Evolutionary conservation across 2,329 filamentous ascomycete genomes (phyloP).

Genomic region (Gyromitra esculenta): DNA sequence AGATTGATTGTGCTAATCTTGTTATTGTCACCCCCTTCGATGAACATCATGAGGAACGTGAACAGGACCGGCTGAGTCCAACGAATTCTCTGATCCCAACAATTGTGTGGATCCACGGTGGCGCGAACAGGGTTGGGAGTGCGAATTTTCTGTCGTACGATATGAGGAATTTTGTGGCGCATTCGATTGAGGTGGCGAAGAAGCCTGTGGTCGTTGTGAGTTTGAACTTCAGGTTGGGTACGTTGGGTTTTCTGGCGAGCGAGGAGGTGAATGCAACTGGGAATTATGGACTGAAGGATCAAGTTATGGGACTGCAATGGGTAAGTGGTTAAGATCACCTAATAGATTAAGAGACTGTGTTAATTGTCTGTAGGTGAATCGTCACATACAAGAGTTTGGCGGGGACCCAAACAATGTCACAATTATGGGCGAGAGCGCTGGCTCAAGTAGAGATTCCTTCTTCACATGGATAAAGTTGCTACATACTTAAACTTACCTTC

Average conservation of each 20-base stretch:
- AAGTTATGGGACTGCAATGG: slow-evolving; percentile 33
- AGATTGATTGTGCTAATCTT: slow-evolving; percentile 40
- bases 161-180: slow-evolving; percentile 33
- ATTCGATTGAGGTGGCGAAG: slow-evolving; percentile 6
- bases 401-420: slow-evolving; percentile 43
- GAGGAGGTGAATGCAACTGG: slow-evolving; percentile 20
- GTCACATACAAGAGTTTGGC: slow-evolving; percentile 39
- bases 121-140: slow-evolving; percentile 30
- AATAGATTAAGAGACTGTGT: not conserved
- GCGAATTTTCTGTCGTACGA: slow-evolving; percentile 40
- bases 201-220: slow-evolving; percentile 28
- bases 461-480: not conserved
- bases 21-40: slow-evolving; percentile 26
- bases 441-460: slow-evolving; percentile 1
- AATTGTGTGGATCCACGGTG: slow-evolving; percentile 48
- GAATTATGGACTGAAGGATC: slow-evolving; percentile 46
- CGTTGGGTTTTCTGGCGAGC: slow-evolving; percentile 27
- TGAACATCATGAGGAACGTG: not conserved
- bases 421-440: slow-evolving; percentile 41
- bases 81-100: slow-evolving; percentile 24
- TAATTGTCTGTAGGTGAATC: slow-evolving; percentile 18
- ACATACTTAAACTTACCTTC: not conserved
- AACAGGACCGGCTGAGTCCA: slow-evolving; percentile 4
- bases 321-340: slow-evolving; percentile 9
- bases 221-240: slow-evolving; percentile 32